These are phyloP conservation scores for Cryptococcus jaspeensis DNA, from an alignment of 1,284 basidiomycete species.

Conservation along the genomic window DNA sequence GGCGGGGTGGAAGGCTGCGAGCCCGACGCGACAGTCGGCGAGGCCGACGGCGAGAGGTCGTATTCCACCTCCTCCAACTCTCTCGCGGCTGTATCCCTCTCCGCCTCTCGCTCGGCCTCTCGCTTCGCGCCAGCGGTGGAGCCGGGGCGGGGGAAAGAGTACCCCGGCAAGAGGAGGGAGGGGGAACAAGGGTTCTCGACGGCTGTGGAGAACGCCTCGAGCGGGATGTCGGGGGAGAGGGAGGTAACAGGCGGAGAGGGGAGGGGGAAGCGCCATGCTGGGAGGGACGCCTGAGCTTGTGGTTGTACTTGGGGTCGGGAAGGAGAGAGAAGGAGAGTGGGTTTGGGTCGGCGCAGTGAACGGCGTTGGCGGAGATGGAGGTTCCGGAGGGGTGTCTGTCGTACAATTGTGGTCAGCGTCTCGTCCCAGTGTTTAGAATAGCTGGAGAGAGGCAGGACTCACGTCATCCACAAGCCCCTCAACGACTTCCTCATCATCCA, in stretches of 20 bases:
- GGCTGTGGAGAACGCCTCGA: constrained; percentile 25
- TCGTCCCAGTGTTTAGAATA: too few relatives aligned
- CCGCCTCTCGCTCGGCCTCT: constrained; percentile 3
- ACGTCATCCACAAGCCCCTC: constrained; percentile 18
- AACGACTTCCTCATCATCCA: constrained; percentile 13
- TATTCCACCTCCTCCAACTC: constrained; percentile 13
- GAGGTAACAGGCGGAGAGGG: constrained; percentile 36
- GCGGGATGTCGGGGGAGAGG: constrained; percentile 32
- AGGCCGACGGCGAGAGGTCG: constrained; percentile 11
- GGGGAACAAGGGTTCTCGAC: constrained; percentile 18
- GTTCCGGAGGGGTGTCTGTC: background rate
- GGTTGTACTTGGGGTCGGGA: too few relatives aligned
- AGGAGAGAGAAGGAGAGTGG: constrained; percentile 10
- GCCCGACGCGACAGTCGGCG: constrained; percentile 6
- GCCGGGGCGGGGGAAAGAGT: background rate
- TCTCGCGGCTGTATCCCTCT: background rate
- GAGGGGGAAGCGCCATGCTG: constrained; percentile 33
- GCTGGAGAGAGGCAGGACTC: too few relatives aligned
- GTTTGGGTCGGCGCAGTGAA: constrained; percentile 6
- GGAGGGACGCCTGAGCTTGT: constrained; percentile 13
- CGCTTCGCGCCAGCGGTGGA: too few relatives aligned
- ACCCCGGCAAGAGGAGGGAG: background rate
- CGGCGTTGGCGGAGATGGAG: constrained; percentile 5
- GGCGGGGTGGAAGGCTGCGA: constrained; percentile 12
- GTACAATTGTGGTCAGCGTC: background rate